Evolutionary conservation across 2,329 filamentous ascomycete species (phyloP).

Genomic region (Magnaporthiopsis rhizophila): DNA sequence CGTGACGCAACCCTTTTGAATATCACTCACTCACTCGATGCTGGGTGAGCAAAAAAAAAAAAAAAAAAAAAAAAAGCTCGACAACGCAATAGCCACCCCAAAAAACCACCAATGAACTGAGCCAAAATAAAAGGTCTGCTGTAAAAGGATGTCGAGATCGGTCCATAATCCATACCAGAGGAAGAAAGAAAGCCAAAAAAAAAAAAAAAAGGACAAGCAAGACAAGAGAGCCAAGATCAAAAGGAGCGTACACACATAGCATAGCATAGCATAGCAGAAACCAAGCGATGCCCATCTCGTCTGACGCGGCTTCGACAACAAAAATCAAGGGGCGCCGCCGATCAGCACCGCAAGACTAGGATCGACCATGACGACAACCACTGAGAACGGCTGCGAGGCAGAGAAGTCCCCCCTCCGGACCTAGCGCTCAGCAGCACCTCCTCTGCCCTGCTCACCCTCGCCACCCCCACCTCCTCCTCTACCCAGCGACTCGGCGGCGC

Average conservation of each 20-base stretch:
- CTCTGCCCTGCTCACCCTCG: constrained; percentile 1
- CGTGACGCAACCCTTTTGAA: not conserved
- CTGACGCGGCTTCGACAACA: not conserved
- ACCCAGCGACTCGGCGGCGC: constrained; percentile 27
- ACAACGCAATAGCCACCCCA: not conserved
- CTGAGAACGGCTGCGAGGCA: not conserved
- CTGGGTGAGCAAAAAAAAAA: not conserved
- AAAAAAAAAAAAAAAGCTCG: not conserved
- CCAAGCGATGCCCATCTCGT: too few species aligned
- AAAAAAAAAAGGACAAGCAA: too few species aligned
- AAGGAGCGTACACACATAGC: not conserved
- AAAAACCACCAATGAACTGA: not conserved
- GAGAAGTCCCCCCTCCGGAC: not conserved
- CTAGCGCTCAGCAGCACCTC: constrained; percentile 1
- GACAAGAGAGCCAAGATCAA: not conserved
- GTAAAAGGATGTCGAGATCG: not conserved
- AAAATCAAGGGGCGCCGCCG: not conserved
- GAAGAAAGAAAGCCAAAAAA: too few species aligned
- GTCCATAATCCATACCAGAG: not conserved
- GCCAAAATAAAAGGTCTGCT: not conserved
- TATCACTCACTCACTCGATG: too few species aligned
- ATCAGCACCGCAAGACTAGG: not conserved
- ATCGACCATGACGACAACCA: not conserved
- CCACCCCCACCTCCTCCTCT: too few species aligned
- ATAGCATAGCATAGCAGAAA: not conserved